Percentiles rank a stretch among this genome's conserved stretches.
Evolutionary conservation across 345 rosid genomes (phyloP).

Genomic region (Mercurialis annua): DNA sequence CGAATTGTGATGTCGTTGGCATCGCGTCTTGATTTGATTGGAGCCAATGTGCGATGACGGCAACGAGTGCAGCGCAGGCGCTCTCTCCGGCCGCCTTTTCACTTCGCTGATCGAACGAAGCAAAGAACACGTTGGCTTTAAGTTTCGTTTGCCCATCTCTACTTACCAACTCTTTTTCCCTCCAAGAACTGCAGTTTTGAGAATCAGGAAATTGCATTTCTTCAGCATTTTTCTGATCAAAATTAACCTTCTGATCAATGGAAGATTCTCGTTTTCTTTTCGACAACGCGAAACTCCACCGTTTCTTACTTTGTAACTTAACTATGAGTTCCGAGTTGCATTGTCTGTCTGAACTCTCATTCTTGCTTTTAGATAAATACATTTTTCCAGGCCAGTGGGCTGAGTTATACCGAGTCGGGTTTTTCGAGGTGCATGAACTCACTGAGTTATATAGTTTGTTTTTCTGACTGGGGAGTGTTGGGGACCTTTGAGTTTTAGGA

Average conservation of each 20-base stretch:
- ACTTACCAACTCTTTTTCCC: constrained; percentile 30
- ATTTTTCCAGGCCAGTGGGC: background rate
- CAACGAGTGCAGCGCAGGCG: constrained; percentile 34
- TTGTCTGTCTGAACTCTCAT: constrained; percentile 1
- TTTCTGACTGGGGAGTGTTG: constrained; percentile 13
- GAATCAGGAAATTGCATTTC: background rate
- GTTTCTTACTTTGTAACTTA: constrained; percentile 21
- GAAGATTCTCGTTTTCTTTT: constrained; percentile 14
- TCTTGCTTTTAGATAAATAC: background rate
- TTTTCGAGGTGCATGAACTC: background rate
- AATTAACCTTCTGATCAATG: background rate
- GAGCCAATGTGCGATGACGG: constrained; percentile 31
- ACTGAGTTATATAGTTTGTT: background rate
- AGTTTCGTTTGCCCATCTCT: constrained; percentile 42
- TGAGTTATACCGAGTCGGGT: background rate
- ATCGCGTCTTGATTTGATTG: constrained; percentile 22
- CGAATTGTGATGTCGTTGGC: constrained; percentile 28
- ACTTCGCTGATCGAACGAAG: constrained; percentile 43
- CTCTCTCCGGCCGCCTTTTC: constrained; percentile 34
- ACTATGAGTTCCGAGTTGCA: background rate
- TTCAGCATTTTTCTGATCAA: background rate
- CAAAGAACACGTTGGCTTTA: constrained; percentile 30
- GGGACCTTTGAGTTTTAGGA: constrained; percentile 5
- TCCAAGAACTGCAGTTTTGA: constrained; percentile 16
- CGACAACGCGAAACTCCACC: constrained; percentile 10